Conservation (phyloP, 2,329 filamentous ascomycete genomes). For the Cordyceps farinosa region DNA sequence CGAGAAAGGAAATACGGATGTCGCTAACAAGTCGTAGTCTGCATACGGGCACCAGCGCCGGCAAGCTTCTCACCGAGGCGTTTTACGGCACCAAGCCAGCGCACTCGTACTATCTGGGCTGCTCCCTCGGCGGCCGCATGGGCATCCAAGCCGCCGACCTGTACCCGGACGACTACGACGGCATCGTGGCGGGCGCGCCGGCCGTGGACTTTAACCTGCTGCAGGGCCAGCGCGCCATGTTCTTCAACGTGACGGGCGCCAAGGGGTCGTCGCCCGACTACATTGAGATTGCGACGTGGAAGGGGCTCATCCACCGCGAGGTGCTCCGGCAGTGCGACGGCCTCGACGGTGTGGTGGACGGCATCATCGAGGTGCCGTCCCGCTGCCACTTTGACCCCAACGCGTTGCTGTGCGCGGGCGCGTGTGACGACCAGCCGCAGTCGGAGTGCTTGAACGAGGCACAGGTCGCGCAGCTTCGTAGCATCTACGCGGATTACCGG, state of each 20-base stretch:
- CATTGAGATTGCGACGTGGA: slow-evolving; percentile 25
- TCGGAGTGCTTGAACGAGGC: slow-evolving; percentile 39
- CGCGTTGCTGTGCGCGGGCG: slow-evolving; percentile 39
- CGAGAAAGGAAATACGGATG: background rate
- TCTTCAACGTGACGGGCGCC: slow-evolving; percentile 38
- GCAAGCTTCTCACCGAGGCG: slow-evolving; percentile 43
- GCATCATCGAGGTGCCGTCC: slow-evolving; percentile 44
- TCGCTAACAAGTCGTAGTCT: slow-evolving; percentile 22
- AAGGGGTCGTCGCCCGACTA: slow-evolving; percentile 28
- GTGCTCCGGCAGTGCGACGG: slow-evolving; percentile 45
- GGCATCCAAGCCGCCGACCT: slow-evolving; percentile 51
- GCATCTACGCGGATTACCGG: slow-evolving; percentile 30
- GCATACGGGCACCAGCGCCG: slow-evolving; percentile 47
- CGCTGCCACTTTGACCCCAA: slow-evolving; percentile 43
- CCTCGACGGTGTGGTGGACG: slow-evolving; percentile 46
- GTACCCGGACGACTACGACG: slow-evolving; percentile 56
- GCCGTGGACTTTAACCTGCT: slow-evolving; percentile 38
- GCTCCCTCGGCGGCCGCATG: slow-evolving; percentile 58
- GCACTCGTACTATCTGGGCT: slow-evolving; percentile 55
- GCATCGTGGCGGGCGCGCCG: slow-evolving; percentile 48
- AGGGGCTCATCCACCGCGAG: slow-evolving; percentile 22
- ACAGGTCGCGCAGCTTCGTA: slow-evolving; percentile 37
- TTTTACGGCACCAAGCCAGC: slow-evolving; percentile 42
- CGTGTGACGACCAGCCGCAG: background rate
- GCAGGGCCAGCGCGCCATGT: slow-evolving; percentile 39